Base-by-base conservation (phyloP, 371 early-diverging fungal species). In the Parasitella parasitica region DNA sequence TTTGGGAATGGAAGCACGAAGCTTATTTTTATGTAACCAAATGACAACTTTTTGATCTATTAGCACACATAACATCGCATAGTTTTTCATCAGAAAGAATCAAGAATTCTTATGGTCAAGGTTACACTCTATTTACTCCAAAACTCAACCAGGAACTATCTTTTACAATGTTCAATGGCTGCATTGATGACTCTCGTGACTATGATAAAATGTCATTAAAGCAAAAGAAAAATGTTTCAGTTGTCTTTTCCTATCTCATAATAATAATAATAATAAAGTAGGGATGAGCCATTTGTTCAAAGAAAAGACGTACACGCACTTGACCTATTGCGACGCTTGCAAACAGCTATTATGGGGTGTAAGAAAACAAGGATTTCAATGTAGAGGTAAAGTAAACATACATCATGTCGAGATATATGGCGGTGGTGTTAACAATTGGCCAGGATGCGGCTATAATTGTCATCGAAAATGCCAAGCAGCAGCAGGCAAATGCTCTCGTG, bases 281-380 rank as follows among this genome's bases (percentile, higher is more conserved):
- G 18, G 11, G 8, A 67, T 67, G 69, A 60, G 53, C 37, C 69
- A 69, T 39, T 57, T 39, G 6, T 69, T 69, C 56, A 30, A 52
- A 28, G 59, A 59, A 46, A 60, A 64, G 22, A 64, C 64, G 1
- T 69, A 64, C 49, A 32, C 61, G 15, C 61, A 52, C 32, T 38
- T 59, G n/a, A 61, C 64, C 5, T 69, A 63, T n/a, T 69, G 69
- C 37, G 57, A 60, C 4, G 11, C 52, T 9, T 69, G 69, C 32
- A 60, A 53, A 18, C 69, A 60, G 24, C 13, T 69, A 9, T 28
- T 69, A 24, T 69, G 69, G 69, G 69, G 69, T 4, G 22, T 69
- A 12, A 35, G 15, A 6, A 64, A 57, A 37, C 69, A 69, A 54
- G 69, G 69, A 20, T 15, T 57, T 38, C 43, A 69, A 52, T 69